Evolutionary conservation across 768 basidiomycete genomes (phyloP), one percentile per base, ranked within the genome.

Genomic region (Phaffia tasmanica): DNA sequence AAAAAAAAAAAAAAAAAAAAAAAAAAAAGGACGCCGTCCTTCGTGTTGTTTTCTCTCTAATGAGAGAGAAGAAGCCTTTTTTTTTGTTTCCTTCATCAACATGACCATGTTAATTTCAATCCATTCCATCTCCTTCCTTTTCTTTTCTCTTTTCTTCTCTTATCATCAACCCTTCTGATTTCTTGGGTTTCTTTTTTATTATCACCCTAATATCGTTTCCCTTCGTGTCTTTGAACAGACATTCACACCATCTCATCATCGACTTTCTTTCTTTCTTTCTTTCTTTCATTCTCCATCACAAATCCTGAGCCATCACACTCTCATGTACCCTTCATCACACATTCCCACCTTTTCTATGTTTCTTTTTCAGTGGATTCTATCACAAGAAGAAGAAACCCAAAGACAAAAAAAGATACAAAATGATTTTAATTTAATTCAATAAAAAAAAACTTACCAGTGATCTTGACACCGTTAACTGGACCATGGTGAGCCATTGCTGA

Each of bases 401-500:
- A 55, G 54, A 54, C 25, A 65, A 30, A 2, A 27, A n/a, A n/a
- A n/a, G n/a, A n/a, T n/a, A n/a, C n/a, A n/a, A n/a, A n/a, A n/a
- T n/a, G n/a, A n/a, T 42, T 23, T 65, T 32, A 30, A 55, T 32
- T 54, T 46, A 42, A 1, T 14, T 29, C 23, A 25, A n/a, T 49
- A 42, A 21, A 57, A 46, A 63, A 50, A 69, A 57, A 86, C 87
- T 79, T 76, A 88, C 87, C 82, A 76, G 86, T 87, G 74, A 88
- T 82, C 81, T 87, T 88, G 78, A 88, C 85, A 73, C 87, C 87
- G 78, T 88, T 89, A 79, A 89, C 87, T 76, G 87, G 87, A 73
- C 81, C 85, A 78, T 74, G 69, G 23, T 32, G 53, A 46, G 59
- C 61, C 66, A 67, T 67, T 27, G 49, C n/a, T 7, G 35, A 42